A percentile compares a stretch with the other conserved stretches of the same genome.
phyloP scores from a whole-genome alignment of 176 grass and related monocot species.

The Carex cristatella region DNA sequence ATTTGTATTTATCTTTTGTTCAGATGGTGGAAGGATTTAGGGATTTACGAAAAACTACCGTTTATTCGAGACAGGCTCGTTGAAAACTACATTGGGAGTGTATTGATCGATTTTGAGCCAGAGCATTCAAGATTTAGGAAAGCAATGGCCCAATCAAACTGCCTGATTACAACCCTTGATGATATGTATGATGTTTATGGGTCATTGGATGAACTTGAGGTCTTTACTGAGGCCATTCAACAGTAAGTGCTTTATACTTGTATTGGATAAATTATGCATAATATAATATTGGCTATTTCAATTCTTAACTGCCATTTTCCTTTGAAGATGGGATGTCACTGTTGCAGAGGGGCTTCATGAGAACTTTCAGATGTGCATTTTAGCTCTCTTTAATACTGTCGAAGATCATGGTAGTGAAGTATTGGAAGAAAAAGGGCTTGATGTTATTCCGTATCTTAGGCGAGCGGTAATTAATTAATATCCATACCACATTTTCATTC shows the following conservation, averaged over 20 bases:
- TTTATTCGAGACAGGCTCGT: slow-evolving; percentile 14
- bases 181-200: slow-evolving; percentile 29
- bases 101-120: neutral
- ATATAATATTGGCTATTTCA: too few relatives aligned
- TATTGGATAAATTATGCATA: too few relatives aligned
- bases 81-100: slow-evolving; percentile 1
- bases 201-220: slow-evolving; percentile 25
- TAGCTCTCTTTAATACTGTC: too few relatives aligned
- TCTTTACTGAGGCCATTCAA: slow-evolving; percentile 22
- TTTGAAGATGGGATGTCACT: too few relatives aligned
- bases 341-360: too few relatives aligned
- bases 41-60: slow-evolving; percentile 13
- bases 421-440: too few relatives aligned
- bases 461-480: too few relatives aligned
- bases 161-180: neutral
- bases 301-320: too few relatives aligned
- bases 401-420: too few relatives aligned
- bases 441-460: too few relatives aligned
- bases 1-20: neutral
- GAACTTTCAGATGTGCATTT: too few relatives aligned
- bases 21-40: slow-evolving; percentile 28
- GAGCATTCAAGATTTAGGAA: neutral
- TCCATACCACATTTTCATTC: too few relatives aligned
- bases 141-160: neutral
- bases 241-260: neutral